These are phyloP conservation scores for Botrytis tulipae DNA, from an alignment of 2,329 filamentous ascomycete genomes.

Conservation along the genomic window DNA sequence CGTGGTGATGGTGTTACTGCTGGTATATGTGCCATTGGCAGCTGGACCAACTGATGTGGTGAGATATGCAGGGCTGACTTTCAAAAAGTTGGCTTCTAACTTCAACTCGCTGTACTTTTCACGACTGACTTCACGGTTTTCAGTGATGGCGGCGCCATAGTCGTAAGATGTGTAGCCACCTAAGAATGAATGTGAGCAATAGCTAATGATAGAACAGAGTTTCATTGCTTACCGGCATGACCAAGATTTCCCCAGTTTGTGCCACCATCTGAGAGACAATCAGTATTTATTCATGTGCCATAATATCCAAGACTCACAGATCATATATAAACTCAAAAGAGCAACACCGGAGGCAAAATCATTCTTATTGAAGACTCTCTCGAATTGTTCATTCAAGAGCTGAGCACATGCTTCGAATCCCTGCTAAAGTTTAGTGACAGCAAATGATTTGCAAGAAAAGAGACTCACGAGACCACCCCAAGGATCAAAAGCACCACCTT, in stretches of 20 bases:
- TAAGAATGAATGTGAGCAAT: background rate
- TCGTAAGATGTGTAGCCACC: slow-evolving; percentile 61
- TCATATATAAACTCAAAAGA: slow-evolving; percentile 76
- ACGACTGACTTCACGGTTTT: slow-evolving; percentile 64
- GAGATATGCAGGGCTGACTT: slow-evolving; percentile 68
- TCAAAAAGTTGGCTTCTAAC: slow-evolving; percentile 71
- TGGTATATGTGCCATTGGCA: slow-evolving; percentile 48
- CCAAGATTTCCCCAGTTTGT: slow-evolving; percentile 84
- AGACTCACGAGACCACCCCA: slow-evolving; percentile 60
- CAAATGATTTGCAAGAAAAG: background rate
- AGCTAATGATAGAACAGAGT: background rate
- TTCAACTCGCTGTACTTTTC: slow-evolving; percentile 82
- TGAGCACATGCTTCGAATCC: slow-evolving; percentile 66
- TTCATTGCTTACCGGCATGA: slow-evolving; percentile 46
- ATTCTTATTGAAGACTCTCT: slow-evolving; percentile 79
- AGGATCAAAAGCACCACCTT: slow-evolving; percentile 70
- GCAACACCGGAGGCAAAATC: slow-evolving; percentile 63
- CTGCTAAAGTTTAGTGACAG: slow-evolving; percentile 21
- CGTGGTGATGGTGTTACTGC: slow-evolving; percentile 48
- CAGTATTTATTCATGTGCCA: slow-evolving; percentile 43
- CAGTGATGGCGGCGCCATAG: slow-evolving; percentile 61
- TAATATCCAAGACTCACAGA: slow-evolving; percentile 36
- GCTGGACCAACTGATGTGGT: slow-evolving; percentile 54
- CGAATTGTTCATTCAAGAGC: slow-evolving; percentile 70
- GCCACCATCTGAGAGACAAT: slow-evolving; percentile 55